phyloP scores from a whole-genome alignment of 139 green algal genomes.

The Tetradesmus lagerheimii region DNA sequence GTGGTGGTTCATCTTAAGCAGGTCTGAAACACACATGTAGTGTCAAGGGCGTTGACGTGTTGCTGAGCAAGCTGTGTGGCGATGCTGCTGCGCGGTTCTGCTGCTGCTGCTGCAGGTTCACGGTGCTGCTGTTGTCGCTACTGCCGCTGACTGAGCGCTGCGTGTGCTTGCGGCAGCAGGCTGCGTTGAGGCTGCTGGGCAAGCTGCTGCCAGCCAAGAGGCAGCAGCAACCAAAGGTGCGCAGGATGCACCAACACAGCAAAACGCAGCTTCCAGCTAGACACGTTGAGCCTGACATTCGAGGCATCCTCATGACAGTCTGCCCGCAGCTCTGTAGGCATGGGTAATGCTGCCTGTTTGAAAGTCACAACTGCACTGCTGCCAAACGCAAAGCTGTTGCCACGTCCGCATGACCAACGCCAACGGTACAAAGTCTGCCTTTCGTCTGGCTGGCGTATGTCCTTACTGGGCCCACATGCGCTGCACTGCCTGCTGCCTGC shows the following conservation, averaged over 20 bases:
- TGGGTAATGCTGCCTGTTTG: neutral
- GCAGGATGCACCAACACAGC: neutral
- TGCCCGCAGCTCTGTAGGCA: neutral
- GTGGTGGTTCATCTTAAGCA: too few species aligned
- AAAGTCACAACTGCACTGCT: neutral
- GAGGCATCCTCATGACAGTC: too few species aligned
- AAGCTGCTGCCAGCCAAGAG: conserved; percentile 26
- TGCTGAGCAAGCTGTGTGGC: neutral
- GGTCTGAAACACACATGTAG: too few species aligned
- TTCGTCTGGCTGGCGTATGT: too few species aligned
- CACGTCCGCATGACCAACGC: too few species aligned
- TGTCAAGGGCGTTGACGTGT: too few species aligned
- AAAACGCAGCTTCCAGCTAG: neutral
- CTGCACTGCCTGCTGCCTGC: neutral
- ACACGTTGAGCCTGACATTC: too few species aligned
- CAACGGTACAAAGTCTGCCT: too few species aligned
- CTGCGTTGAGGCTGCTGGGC: neutral
- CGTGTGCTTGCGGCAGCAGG: conserved; percentile 3
- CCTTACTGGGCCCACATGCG: too few species aligned
- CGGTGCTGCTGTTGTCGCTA: conserved; percentile 4
- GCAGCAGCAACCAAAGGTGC: conserved; percentile 27
- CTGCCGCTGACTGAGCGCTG: conserved; percentile 24
- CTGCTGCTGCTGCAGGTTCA: conserved; percentile 20
- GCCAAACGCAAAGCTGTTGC: neutral
- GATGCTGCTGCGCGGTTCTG: neutral